A percentile compares a stretch with the other conserved stretches of the same genome.
phyloP scores from a whole-genome alignment of 768 basidiomycete species.

The Tylopilus felleus region DNA sequence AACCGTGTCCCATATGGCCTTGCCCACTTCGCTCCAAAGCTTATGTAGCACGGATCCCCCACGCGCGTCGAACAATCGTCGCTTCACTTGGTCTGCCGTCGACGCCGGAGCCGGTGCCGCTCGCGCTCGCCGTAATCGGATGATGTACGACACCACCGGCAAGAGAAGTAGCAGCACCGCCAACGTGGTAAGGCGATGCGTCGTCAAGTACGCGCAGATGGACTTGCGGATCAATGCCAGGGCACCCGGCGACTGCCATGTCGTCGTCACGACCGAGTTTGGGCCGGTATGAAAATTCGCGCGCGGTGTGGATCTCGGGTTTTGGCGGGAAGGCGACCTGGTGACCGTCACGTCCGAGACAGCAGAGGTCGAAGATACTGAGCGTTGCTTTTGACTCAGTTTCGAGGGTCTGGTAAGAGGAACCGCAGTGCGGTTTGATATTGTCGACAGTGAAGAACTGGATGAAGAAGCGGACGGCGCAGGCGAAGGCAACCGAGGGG shows the following conservation, averaged over 20 bases:
- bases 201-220: constrained; percentile 45
- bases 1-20: constrained; percentile 61
- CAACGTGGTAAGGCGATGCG: constrained; percentile 48
- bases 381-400: constrained; percentile 11
- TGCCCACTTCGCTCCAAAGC: constrained; percentile 52
- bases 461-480: constrained; percentile 59
- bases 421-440: constrained; percentile 69
- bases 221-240: constrained; percentile 48
- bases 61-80: constrained; percentile 45
- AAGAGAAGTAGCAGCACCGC: constrained; percentile 39
- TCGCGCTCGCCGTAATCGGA: constrained; percentile 49
- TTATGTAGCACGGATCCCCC: constrained; percentile 33
- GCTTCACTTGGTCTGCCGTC: constrained; percentile 57
- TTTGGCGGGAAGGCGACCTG: constrained; percentile 8
- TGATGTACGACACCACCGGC: constrained; percentile 42
- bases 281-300: constrained; percentile 14
- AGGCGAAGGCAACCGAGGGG: constrained; percentile 41
- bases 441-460: constrained; percentile 62
- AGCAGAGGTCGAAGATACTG: constrained; percentile 23
- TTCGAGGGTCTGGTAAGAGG: constrained; percentile 33
- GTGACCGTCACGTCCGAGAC: constrained; percentile 29
- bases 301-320: constrained; percentile 7
- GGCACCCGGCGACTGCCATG: constrained; percentile 18
- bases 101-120: constrained; percentile 21
- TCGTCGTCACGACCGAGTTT: constrained; percentile 9